Base-by-base conservation (phyloP, 768 basidiomycete genomes). In the Leccinellum albellum region DNA sequence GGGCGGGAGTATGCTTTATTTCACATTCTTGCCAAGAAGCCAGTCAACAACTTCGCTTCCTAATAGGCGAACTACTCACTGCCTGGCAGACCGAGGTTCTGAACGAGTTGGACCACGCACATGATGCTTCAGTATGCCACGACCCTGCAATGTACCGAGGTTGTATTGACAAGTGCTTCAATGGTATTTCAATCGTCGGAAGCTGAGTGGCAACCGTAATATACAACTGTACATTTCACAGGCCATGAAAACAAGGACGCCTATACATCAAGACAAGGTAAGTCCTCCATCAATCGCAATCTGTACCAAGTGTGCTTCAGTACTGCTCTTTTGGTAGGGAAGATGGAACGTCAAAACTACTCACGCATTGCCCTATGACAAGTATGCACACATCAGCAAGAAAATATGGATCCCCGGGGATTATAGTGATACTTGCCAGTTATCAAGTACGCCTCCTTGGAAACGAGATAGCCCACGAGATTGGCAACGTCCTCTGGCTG, bases 381-480 rank as follows among this genome's bases (percentile, higher is more conserved):
- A 3, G 14, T 15, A 24, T 21, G 23, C 35, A 8, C 45, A 24
- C 45, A 24, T 35, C 3, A 35, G 14, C 10, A 24, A 46, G 45
- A 12, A 14, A 24, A 15, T 24, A n/a, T 37, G 3, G 8, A 37
- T 35, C n/a, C n/a, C n/a, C 17, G 9, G 6, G 13, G 21, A 44
- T 44, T 13, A 21, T 7, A 46, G 45, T 6, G 17, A 53, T 42
- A 33, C 66, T 58, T 37, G 61, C 75, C 75, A 8, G 74, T 77
- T 13, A 77, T 64, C 53, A 74, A 74, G 15, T 70, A 65, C 6
- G 75, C 67, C n/a, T 69, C 72, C 21, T 73, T 68, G 9, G 74
- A 75, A 6, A 67, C 74, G 15, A 77, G 63, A 51, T 68, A 76
- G 9, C 75, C 75, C 0, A 76, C 73, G 6, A 71, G n/a, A 9